phyloP scores from a whole-genome alignment of 495 filamentous ascomycete species.

The Neurospora sp. region DNA sequence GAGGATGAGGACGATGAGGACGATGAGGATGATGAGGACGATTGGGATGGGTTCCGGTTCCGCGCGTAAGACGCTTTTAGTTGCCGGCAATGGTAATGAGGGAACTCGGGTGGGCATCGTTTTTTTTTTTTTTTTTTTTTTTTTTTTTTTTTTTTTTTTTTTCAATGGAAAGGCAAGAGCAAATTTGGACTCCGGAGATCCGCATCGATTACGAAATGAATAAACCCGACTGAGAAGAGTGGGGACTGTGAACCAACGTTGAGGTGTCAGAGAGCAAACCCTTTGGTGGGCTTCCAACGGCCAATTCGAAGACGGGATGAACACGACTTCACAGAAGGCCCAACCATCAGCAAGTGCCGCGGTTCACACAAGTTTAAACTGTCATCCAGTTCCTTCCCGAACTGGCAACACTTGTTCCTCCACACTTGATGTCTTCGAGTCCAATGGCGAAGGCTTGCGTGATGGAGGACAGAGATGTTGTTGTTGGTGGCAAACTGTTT shows the following conservation, averaged over 20 bases:
- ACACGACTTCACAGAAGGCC: not conserved
- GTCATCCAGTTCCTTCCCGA: not conserved
- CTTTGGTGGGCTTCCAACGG: not conserved
- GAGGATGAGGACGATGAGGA: conserved; percentile 50
- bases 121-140: not conserved
- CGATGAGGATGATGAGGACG: conserved; percentile 47
- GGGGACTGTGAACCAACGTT: not conserved
- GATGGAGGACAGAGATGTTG: not conserved
- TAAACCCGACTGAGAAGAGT: not conserved
- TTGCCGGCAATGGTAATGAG: not conserved
- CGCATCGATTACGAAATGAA: not conserved
- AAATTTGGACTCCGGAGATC: not conserved
- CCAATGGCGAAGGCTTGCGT: not conserved
- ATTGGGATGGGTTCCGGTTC: conserved; percentile 65
- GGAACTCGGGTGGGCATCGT: not conserved
- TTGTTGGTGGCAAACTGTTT: not conserved
- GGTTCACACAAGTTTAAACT: not conserved
- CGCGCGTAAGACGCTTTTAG: conserved; percentile 18
- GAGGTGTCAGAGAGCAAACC: not conserved
- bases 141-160: not conserved
- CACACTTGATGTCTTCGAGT: not conserved
- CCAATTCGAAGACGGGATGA: not conserved
- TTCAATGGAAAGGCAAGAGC: not conserved
- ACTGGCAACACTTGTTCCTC: not conserved
- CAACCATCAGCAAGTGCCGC: not conserved